A percentile compares a stretch with the other conserved stretches of the same genome.
Evolutionary conservation across 164 flowering plant genomes (phyloP).

Genomic region (Akebia trifoliata): DNA sequence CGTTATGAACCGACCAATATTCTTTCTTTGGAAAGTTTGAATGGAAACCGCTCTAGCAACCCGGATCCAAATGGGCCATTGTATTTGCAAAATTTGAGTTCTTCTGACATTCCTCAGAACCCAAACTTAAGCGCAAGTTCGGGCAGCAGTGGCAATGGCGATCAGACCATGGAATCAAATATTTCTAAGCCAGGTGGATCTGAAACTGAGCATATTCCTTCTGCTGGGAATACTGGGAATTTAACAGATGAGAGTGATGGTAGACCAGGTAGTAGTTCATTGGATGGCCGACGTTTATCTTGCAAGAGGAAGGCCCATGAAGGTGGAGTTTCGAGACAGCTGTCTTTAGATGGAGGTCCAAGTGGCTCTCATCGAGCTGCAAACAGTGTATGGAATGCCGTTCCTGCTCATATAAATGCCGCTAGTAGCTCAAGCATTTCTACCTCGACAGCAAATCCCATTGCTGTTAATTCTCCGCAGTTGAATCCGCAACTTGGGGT

Average conservation of each 20-base stretch:
- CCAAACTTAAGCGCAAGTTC: constrained; percentile 26
- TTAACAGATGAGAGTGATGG: constrained; percentile 37
- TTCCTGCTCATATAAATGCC: constrained; percentile 25
- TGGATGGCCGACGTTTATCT: constrained; percentile 55
- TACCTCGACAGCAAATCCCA: constrained; percentile 19
- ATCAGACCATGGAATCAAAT: constrained; percentile 26
- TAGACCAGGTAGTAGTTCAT: constrained; percentile 46
- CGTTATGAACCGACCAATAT: constrained; percentile 25
- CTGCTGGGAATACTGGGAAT: constrained; percentile 36
- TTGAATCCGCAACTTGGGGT: constrained; percentile 34
- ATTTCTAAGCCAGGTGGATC: constrained; percentile 28
- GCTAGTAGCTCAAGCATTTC: constrained; percentile 32
- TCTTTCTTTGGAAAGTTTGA: constrained; percentile 26
- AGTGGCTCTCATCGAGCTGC: constrained; percentile 39
- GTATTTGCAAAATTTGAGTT: constrained; percentile 29
- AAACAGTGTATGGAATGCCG: constrained; percentile 37
- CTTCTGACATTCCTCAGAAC: constrained; percentile 25
- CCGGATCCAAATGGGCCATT: constrained; percentile 24
- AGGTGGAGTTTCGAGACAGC: constrained; percentile 52
- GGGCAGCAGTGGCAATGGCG: constrained; percentile 24
- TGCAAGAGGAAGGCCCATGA: constrained; percentile 76
- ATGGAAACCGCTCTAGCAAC: constrained; percentile 23
- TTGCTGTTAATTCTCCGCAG: constrained; percentile 17
- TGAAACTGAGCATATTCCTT: constrained; percentile 25
- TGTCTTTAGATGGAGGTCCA: constrained; percentile 45